These are phyloP conservation scores for Acaromyces ingoldii DNA, from an alignment of 1,284 basidiomycete species.

Conservation along the genomic window DNA sequence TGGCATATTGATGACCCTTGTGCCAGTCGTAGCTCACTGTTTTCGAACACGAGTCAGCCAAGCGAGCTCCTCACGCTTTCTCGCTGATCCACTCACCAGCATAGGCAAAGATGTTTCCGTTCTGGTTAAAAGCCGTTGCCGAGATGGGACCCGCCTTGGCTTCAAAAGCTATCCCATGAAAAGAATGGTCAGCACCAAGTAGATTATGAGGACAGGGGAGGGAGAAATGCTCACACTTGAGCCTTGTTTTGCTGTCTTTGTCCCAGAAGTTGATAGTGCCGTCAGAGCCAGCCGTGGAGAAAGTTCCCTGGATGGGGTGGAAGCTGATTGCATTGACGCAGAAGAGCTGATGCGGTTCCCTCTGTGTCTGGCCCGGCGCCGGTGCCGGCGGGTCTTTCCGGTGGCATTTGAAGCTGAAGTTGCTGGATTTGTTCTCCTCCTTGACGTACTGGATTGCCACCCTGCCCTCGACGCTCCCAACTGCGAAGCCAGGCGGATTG, in stretches of 20 bases:
- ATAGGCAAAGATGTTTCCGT: conserved; percentile 47
- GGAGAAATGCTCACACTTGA: conserved; percentile 65
- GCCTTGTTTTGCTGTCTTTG: conserved; percentile 77
- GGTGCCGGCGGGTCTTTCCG: conserved; percentile 60
- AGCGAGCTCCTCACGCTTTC: too few relatives aligned
- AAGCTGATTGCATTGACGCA: conserved; percentile 88
- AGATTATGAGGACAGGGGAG: background rate
- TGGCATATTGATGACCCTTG: conserved; percentile 42
- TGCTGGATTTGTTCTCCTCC: conserved; percentile 17
- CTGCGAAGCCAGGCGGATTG: conserved; percentile 56
- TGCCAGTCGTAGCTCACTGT: conserved; percentile 48
- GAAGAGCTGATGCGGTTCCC: conserved; percentile 64
- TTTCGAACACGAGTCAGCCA: background rate
- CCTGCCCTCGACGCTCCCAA: conserved; percentile 90
- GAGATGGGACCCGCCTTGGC: conserved; percentile 45
- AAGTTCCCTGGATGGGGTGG: conserved; percentile 87
- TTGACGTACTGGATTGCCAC: conserved; percentile 84
- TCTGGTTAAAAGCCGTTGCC: conserved; percentile 42
- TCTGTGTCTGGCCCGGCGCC: background rate
- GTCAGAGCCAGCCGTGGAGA: conserved; percentile 78
- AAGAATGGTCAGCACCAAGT: too few relatives aligned
- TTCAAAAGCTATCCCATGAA: conserved; percentile 29
- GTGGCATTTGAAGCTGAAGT: conserved; percentile 79
- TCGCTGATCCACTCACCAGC: conserved; percentile 15
- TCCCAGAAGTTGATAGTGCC: conserved; percentile 60